Base-by-base conservation (phyloP, 2,329 filamentous ascomycete genomes). In the Scedosporium minutisporum region DNA sequence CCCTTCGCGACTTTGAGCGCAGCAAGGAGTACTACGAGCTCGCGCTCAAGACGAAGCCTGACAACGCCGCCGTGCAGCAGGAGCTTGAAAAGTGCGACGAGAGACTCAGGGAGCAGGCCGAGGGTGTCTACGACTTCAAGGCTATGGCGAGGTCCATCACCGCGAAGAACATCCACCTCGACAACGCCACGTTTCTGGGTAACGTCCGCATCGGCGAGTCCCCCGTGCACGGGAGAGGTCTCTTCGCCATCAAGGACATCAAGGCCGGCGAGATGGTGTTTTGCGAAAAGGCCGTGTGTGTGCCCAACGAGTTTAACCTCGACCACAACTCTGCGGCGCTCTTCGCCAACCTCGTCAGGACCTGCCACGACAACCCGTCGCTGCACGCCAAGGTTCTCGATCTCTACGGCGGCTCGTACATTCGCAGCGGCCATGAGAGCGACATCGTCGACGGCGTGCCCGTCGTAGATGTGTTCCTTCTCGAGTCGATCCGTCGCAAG, bases 301-400 rank as follows among this genome's bases (percentile, higher is more conserved):
- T 75, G 61, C 74, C 74, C 0, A 78, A 76, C 72, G 73, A 76
- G 62, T 76, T 77, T 67, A 75, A 78, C 64, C 70, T 70, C 21
- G 65, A 72, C 10, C 71, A 73, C 25, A 70, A 77, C 42, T 76
- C 77, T 5, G 75, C 75, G 0, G 76, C 79, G 58, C 74, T 78
- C 1, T 78, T 77, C 67, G 75, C 77, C 58, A 68, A 71, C 4
- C 71, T 76, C 59, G 71, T 76, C 3, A 71, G 74, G 27, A 74
- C 76, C 44, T 71, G 77, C 53, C 69, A 68, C 61, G 72, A 77
- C 66, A 77, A 76, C 64, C 74, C 76, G 0, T 74, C 72, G 0
- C 66, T 74, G 2, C 71, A 73, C 18, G 60, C 66, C 1, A 66
- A 67, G 14, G 68, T 76, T 0, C 70, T 77, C 65, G 67, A 71